These are phyloP conservation scores for Chlamydomonas urium DNA, from an alignment of 139 green algal genomes.

Conservation along the genomic window DNA sequence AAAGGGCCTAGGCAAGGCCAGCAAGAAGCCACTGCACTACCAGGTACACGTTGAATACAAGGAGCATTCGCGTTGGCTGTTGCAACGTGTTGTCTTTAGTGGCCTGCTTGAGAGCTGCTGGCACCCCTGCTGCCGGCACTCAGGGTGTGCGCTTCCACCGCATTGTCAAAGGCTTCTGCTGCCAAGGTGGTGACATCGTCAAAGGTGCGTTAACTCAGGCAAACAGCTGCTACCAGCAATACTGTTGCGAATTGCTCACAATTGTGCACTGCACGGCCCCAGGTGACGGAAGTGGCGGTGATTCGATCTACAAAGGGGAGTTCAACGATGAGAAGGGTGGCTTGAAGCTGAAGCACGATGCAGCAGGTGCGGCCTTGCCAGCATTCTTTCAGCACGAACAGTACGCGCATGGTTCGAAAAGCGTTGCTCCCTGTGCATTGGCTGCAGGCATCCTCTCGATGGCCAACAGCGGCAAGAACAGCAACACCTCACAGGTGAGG, in stretches of 20 bases:
- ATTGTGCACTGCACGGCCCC: too few species aligned
- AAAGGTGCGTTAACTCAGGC: neutral
- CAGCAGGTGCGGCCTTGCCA: too few species aligned
- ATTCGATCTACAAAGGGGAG: conserved; percentile 75
- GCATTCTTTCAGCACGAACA: neutral
- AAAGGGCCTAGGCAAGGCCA: conserved; percentile 67
- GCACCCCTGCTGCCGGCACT: neutral
- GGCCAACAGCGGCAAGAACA: conserved; percentile 88
- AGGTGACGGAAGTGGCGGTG: conserved; percentile 75
- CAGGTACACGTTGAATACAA: too few species aligned
- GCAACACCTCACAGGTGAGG: conserved; percentile 66
- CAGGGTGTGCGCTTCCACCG: conserved; percentile 68
- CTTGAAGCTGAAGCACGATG: conserved; percentile 69
- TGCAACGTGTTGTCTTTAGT: neutral
- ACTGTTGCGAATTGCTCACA: too few species aligned
- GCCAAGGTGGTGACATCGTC: conserved; percentile 66
- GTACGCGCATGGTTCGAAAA: conserved; percentile 19
- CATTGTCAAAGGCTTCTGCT: conserved; percentile 70
- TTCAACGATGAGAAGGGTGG: conserved; percentile 81
- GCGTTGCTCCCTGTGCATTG: too few species aligned
- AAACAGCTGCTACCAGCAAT: too few species aligned
- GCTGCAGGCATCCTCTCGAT: conserved; percentile 74
- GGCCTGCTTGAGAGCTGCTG: neutral
- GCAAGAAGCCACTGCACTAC: conserved; percentile 79
- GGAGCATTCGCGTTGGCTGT: too few species aligned